Percentiles rank a stretch among this genome's conserved stretches.
These are phyloP conservation scores for Sporobolomyces phaffii DNA, from an alignment of 768 basidiomycete species.

Conservation along the genomic window DNA sequence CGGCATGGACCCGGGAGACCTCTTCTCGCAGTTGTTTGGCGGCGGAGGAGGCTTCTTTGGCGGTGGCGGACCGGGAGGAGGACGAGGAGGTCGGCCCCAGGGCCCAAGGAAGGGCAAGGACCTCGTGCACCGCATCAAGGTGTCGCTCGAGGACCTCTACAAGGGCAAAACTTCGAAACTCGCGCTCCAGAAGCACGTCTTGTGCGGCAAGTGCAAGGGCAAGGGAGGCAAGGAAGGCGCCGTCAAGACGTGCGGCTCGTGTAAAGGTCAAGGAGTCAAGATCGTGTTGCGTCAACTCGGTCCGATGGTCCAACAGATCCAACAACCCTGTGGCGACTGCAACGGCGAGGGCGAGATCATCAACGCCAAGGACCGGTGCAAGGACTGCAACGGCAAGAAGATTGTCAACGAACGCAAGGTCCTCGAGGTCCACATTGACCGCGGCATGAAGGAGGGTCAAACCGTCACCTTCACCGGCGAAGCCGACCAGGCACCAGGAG, in stretches of 20 bases:
- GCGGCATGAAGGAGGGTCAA: conserved; percentile 92
- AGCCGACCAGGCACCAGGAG: conserved; percentile 82
- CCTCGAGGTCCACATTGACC: conserved; percentile 95
- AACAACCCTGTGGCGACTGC: conserved; percentile 89
- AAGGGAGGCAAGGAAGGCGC: conserved; percentile 97
- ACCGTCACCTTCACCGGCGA: conserved; percentile 82
- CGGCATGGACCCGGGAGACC: conserved; percentile 88
- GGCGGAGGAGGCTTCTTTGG: conserved; percentile 52
- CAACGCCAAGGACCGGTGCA: conserved; percentile 85
- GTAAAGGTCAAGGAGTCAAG: conserved; percentile 84
- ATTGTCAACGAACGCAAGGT: conserved; percentile 89
- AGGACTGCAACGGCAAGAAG: conserved; percentile 91
- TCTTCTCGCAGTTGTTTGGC: conserved; percentile 94
- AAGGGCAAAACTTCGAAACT: conserved; percentile 98
- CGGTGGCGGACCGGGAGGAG: conserved; percentile 57
- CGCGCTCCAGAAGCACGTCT: conserved; percentile 86
- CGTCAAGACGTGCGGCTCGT: conserved; percentile 67
- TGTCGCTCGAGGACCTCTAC: conserved; percentile 97
- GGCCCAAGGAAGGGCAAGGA: conserved; percentile 93
- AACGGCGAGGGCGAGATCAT: conserved; percentile 90
- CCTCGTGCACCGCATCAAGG: conserved; percentile 90
- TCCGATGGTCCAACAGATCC: conserved; percentile 99
- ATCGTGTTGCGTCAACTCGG: conserved; percentile 93
- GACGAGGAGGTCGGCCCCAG: conserved; percentile 56
- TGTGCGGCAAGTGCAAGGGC: conserved; percentile 89